Percentiles rank a stretch among this genome's conserved stretches.
Evolutionary conservation across 176 grass and related monocot species (phyloP).

Genomic region (Zoysia pacifica): DNA sequence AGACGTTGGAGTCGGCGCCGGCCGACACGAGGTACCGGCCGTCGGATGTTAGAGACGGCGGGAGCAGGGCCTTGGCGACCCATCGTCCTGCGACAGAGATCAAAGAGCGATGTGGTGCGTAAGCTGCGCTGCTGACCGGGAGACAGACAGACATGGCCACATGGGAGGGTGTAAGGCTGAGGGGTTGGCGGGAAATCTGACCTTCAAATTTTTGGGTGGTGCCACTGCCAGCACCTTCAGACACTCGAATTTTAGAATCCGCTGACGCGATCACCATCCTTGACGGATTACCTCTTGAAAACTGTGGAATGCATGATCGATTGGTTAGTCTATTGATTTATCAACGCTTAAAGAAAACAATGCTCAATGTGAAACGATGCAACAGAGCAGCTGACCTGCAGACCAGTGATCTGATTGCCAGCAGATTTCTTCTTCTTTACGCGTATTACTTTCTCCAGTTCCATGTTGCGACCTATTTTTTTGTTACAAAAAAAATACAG

Average conservation of each 20-base stretch:
- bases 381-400: constrained; percentile 59
- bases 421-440: constrained; percentile 54
- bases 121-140: not conserved
- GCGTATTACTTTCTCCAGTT: constrained; percentile 43
- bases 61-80: constrained; percentile 40
- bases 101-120: not conserved
- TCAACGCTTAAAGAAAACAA: not conserved
- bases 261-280: constrained; percentile 55
- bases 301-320: constrained; percentile 39
- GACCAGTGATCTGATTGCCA: constrained; percentile 52
- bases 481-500: not conserved
- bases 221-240: constrained; percentile 39
- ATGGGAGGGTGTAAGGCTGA: not conserved
- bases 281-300: constrained; percentile 25
- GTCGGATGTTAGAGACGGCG: constrained; percentile 63
- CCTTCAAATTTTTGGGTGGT: constrained; percentile 65
- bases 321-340: not conserved
- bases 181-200: constrained; percentile 29
- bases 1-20: constrained; percentile 53
- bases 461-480: constrained; percentile 47
- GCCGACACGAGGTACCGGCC: constrained; percentile 65
- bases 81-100: constrained; percentile 47
- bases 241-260: constrained; percentile 56
- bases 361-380: not conserved
- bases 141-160: not conserved